Evolutionary conservation across 768 basidiomycete species (phyloP).

Genomic region (Leccinum arenicola): DNA sequence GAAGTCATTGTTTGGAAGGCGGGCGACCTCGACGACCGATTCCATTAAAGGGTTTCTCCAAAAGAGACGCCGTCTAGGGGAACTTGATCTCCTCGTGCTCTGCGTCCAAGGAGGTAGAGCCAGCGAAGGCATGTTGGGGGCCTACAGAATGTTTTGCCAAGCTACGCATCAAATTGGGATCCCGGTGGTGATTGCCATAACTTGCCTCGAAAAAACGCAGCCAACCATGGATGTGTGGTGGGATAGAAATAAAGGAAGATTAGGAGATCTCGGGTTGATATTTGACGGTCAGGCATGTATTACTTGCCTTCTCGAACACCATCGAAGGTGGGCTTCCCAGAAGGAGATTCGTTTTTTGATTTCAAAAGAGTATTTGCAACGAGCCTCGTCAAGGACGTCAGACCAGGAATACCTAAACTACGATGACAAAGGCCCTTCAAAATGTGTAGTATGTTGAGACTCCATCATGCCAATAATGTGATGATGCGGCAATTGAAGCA

Average conservation of each 20-base stretch:
- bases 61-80: constrained; percentile 18
- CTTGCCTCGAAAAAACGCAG: constrained; percentile 34
- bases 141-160: constrained; percentile 27
- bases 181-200: constrained; percentile 39
- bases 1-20: constrained; percentile 7
- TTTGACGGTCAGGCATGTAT: constrained; percentile 32
- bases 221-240: constrained; percentile 35
- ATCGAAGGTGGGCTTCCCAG: constrained; percentile 19
- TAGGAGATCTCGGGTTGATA: constrained; percentile 17
- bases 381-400: neutral
- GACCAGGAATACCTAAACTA: constrained; percentile 8
- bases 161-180: constrained; percentile 31
- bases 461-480: neutral
- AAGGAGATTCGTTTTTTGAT: constrained; percentile 15
- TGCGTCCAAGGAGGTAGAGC: constrained; percentile 22
- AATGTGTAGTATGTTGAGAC: constrained; percentile 23
- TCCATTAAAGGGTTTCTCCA: constrained; percentile 33
- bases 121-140: constrained; percentile 6
- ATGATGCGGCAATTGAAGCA: neutral
- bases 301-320: constrained; percentile 17
- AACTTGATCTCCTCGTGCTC: constrained; percentile 25
- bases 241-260: constrained; percentile 21
- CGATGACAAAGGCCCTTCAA: too few relatives aligned
- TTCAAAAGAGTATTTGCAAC: constrained; percentile 5
- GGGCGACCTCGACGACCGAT: neutral